These are phyloP conservation scores for Syncephalastrum monosporum DNA, from an alignment of 371 early-diverging fungal genomes.

Conservation along the genomic window DNA sequence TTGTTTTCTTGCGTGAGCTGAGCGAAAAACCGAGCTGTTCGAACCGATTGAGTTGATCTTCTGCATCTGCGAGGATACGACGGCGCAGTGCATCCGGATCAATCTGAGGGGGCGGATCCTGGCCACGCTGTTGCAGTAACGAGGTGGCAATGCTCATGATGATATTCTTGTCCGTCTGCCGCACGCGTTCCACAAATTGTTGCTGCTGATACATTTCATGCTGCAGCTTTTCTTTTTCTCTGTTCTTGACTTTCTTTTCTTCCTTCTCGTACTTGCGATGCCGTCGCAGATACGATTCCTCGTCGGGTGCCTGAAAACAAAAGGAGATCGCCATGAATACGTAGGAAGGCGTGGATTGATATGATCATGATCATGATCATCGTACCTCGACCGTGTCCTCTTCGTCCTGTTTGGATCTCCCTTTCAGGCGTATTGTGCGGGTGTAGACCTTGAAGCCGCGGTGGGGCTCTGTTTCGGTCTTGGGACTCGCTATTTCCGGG, in stretches of 20 bases:
- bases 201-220: constrained; percentile 68
- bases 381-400: constrained; percentile 10
- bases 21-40: constrained; percentile 46
- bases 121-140: constrained; percentile 30
- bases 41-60: constrained; percentile 50
- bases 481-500: too few species aligned
- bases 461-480: too few species aligned
- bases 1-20: constrained; percentile 9
- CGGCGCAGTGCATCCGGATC: constrained; percentile 45
- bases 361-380: not conserved
- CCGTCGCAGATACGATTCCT: constrained; percentile 59
- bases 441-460: not conserved
- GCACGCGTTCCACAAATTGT: constrained; percentile 56
- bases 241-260: constrained; percentile 66
- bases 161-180: constrained; percentile 47
- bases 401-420: not conserved
- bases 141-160: constrained; percentile 40
- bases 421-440: not conserved
- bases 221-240: constrained; percentile 61
- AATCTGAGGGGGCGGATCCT: constrained; percentile 3
- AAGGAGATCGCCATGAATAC: not conserved
- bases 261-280: constrained; percentile 65
- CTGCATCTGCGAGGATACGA: constrained; percentile 50
- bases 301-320: constrained; percentile 18
- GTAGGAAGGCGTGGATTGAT: not conserved